Base-by-base conservation (phyloP, 2,329 filamentous ascomycete genomes). In the Leptographium flavum region DNA sequence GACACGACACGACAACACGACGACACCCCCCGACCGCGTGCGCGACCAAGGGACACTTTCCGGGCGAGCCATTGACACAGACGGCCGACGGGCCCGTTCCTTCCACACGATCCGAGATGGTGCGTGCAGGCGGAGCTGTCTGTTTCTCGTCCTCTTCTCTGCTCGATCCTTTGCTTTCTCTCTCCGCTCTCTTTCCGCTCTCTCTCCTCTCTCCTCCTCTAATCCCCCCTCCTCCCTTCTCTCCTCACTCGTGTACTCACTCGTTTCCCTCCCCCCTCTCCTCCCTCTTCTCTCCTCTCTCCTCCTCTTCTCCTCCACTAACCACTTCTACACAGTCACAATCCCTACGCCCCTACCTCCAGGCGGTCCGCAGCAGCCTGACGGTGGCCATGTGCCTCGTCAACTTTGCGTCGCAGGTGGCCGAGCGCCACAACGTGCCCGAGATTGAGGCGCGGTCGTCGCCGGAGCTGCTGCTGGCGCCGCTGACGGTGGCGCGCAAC, bases 381-480 rank as follows among this genome's bases (percentile, higher is more conserved):
- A 96, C 88, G 35, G 87, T 90, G 53, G 90, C 92, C 53, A 81
- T 98, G 55, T 90, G 87, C 48, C 76, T 94, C 48, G 90, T 87
- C 63, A 93, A 98, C 74, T 98, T 98, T 66, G 90, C 92, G 52
- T 96, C 90, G 42, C 92, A 98, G 68, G 87, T 85, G 39, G 86
- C 88, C 45, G 93, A 98, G 71, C 76, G 92, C 56, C 92, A 96
- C 70, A 98, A 98, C 71, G 90, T 96, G 39, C 92, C 92, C 50
- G 92, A 98, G 64, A 84, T 98, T 57, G 92, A 98, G 70, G 88
- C 90, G 36, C 79, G 80, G 53, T 87, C 83, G 43, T 94, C 88
- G 0, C 92, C 93, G 21, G 92, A 98, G 71, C 82, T 96, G 49
- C 75, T 98, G 21, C 73, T 98, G 49, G 94, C 92, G 58, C 88